Evolutionary conservation across 495 filamentous ascomycete genomes (phyloP).

Genomic region (Aspergillus leporis): DNA sequence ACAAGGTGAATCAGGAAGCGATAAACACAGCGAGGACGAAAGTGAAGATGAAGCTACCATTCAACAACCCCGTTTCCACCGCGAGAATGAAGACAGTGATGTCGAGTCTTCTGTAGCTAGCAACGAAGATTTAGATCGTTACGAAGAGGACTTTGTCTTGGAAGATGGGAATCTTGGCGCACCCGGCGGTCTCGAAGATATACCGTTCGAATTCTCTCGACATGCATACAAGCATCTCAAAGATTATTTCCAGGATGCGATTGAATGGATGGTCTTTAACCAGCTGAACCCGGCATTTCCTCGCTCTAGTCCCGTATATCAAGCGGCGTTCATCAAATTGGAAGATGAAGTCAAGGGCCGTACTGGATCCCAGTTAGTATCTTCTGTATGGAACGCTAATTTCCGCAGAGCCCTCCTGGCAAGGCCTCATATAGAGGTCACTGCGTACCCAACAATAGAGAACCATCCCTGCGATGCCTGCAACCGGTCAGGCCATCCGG

Average conservation of each 20-base stretch:
- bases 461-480: slow-evolving; percentile 72
- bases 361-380: slow-evolving; percentile 69
- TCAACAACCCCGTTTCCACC: slow-evolving; percentile 14
- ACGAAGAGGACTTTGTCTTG: slow-evolving; percentile 71
- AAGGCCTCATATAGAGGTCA: slow-evolving; percentile 54
- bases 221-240: slow-evolving; percentile 67
- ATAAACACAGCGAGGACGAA: slow-evolving; percentile 19
- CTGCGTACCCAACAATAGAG: slow-evolving; percentile 33
- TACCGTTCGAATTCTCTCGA: slow-evolving; percentile 72
- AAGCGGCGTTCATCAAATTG: slow-evolving; percentile 71
- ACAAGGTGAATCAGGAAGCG: slow-evolving; percentile 27
- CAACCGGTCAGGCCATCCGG: slow-evolving; percentile 66
- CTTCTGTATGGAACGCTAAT: slow-evolving; percentile 67
- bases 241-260: slow-evolving; percentile 74
- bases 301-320: slow-evolving; percentile 63
- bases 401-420: slow-evolving; percentile 67
- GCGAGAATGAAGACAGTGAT: slow-evolving; percentile 29
- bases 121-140: slow-evolving; percentile 53
- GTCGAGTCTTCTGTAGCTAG: slow-evolving; percentile 36
- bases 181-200: slow-evolving; percentile 51
- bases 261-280: slow-evolving; percentile 82
- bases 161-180: slow-evolving; percentile 71
- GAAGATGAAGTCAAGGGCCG: slow-evolving; percentile 69
- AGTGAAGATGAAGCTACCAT: slow-evolving; percentile 23
- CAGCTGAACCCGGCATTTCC: slow-evolving; percentile 76